Evolutionary conservation across 2,329 filamentous ascomycete genomes (phyloP).

Genomic region (Alternaria brassicae): DNA sequence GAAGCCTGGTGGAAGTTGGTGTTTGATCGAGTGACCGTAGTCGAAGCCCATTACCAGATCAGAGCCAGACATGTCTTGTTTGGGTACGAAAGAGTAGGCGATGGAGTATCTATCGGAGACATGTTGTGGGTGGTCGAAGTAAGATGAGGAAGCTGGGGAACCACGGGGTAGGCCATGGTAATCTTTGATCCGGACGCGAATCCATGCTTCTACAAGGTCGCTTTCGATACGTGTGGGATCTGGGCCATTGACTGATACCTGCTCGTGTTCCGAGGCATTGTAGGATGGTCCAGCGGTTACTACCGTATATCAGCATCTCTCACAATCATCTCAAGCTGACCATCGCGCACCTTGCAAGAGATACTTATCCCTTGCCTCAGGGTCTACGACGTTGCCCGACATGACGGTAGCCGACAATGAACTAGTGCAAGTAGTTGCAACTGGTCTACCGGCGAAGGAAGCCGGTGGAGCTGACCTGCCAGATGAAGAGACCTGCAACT

Average conservation of each 20-base stretch:
- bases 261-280: slow-evolving; percentile 37
- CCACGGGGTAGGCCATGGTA: slow-evolving; percentile 45
- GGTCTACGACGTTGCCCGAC: slow-evolving; percentile 34
- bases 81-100: slow-evolving; percentile 48
- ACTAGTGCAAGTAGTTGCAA: background rate
- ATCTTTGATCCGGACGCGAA: slow-evolving; percentile 47
- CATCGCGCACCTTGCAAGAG: slow-evolving; percentile 36
- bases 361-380: slow-evolving; percentile 46
- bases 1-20: slow-evolving; percentile 49
- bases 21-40: slow-evolving; percentile 46
- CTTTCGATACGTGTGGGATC: slow-evolving; percentile 36
- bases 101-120: slow-evolving; percentile 47
- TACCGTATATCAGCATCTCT: slow-evolving; percentile 4
- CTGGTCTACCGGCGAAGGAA: background rate
- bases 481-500: background rate
- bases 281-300: slow-evolving; percentile 49
- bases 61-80: slow-evolving; percentile 36
- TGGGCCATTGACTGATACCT: slow-evolving; percentile 44
- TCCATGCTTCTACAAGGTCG: slow-evolving; percentile 38
- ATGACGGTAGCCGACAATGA: slow-evolving; percentile 2
- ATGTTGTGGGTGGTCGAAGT: slow-evolving; percentile 45
- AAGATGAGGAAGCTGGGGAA: slow-evolving; percentile 37
- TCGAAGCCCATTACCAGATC: slow-evolving; percentile 49
- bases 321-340: background rate
- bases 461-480: background rate